Percentiles rank a stretch among this genome's conserved stretches.
Evolutionary conservation across 768 basidiomycete genomes (phyloP).

Genomic region (Phlebiopsis flavidoalba): DNA sequence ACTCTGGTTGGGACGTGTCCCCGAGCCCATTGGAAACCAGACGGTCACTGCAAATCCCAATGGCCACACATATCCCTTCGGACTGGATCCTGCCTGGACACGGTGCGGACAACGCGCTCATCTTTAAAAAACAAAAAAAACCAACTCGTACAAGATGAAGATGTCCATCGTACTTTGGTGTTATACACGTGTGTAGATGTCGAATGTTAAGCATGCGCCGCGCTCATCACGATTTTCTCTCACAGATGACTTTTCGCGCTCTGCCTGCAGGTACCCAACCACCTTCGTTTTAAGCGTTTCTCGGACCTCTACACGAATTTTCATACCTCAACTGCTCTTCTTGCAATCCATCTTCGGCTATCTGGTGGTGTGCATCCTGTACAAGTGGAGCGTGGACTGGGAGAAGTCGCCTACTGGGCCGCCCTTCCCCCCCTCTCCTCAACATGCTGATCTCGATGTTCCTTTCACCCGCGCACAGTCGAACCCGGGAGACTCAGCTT

Average conservation of each 20-base stretch:
- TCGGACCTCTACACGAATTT: constrained; percentile 90
- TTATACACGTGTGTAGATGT: constrained; percentile 73
- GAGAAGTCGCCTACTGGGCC: constrained; percentile 58
- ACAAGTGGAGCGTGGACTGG: constrained; percentile 99
- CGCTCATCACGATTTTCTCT: not conserved
- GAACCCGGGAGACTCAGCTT: constrained; percentile 60
- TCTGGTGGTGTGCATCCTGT: constrained; percentile 87
- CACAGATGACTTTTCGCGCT: constrained; percentile 97
- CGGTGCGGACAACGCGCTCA: constrained; percentile 81
- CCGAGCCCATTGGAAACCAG: constrained; percentile 37
- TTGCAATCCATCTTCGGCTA: constrained; percentile 98
- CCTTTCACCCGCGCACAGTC: constrained; percentile 80
- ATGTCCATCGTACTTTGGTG: constrained; percentile 95
- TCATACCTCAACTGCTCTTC: constrained; percentile 96
- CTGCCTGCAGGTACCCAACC: constrained; percentile 94
- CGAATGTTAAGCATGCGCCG: not conserved
- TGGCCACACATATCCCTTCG: constrained; percentile 84
- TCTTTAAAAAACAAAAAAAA: no score
- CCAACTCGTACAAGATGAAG: constrained; percentile 99
- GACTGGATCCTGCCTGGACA: constrained; percentile 96
- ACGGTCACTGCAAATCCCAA: constrained; percentile 49
- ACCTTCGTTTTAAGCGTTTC: constrained; percentile 85
- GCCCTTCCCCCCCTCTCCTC: constrained; percentile 85
- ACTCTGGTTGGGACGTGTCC: constrained; percentile 86
- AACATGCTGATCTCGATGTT: constrained; percentile 98